Evolutionary conservation across 129 eudicot species (phyloP).

Genomic region (Helichrysum umbraculigerum): DNA sequence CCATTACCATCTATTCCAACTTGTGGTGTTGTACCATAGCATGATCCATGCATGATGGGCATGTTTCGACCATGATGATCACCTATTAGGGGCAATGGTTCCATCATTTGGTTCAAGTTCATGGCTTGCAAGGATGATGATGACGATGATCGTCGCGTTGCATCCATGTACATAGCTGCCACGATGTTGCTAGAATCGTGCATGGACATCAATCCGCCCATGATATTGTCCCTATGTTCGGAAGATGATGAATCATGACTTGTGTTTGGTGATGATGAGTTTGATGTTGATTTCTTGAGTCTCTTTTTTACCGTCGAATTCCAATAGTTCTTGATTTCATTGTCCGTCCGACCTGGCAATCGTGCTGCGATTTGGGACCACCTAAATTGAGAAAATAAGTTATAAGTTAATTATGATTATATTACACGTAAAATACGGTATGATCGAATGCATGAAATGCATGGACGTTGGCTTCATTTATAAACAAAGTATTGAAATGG

Average conservation of each 20-base stretch:
- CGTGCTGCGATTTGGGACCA: conserved; percentile 94
- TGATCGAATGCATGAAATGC: conserved; percentile 55
- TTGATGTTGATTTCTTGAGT: conserved; percentile 57
- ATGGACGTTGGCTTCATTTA: conserved; percentile 43
- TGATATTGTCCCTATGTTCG: conserved; percentile 37
- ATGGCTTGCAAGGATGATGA: conserved; percentile 52
- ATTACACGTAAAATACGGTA: conserved; percentile 38
- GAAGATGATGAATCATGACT: conserved; percentile 58
- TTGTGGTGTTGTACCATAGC: conserved; percentile 42
- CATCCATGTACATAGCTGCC: conserved; percentile 55
- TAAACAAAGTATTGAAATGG: conserved; percentile 41
- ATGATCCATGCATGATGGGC: conserved; percentile 32
- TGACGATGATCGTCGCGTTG: conserved; percentile 45
- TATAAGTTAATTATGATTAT: neutral
- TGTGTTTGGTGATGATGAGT: conserved; percentile 57
- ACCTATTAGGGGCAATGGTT: conserved; percentile 28
- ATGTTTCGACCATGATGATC: conserved; percentile 25
- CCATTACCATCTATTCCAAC: conserved; percentile 43
- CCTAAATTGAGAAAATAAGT: conserved; percentile 32
- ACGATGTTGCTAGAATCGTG: conserved; percentile 43
- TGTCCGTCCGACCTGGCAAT: conserved; percentile 86
- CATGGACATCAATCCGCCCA: conserved; percentile 34
- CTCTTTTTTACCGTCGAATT: conserved; percentile 81
- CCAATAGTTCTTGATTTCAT: conserved; percentile 86
- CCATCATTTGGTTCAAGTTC: conserved; percentile 46